These are phyloP conservation scores for Chenopodium quinoa DNA, from an alignment of 148 eudicot species.

Conservation along the genomic window DNA sequence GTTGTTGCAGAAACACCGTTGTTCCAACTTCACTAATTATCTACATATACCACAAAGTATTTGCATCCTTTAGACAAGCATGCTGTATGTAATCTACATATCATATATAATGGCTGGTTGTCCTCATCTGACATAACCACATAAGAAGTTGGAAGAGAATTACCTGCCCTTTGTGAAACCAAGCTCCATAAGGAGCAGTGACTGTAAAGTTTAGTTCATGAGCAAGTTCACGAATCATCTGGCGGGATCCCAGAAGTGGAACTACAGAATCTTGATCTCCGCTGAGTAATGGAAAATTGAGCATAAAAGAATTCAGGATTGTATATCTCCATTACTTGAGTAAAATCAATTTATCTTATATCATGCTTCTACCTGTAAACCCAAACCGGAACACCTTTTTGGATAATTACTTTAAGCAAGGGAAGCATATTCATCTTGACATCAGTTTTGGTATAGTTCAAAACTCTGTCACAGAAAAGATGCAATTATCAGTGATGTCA, in stretches of 20 bases:
- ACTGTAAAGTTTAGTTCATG: slow-evolving; percentile 49
- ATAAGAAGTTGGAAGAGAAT: neutral
- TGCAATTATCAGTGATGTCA: neutral
- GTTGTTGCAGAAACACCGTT: too few relatives aligned
- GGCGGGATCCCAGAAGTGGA: slow-evolving; percentile 86
- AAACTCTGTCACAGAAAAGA: slow-evolving; percentile 38
- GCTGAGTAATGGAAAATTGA: slow-evolving; percentile 27
- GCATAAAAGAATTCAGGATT: neutral
- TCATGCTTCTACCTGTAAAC: slow-evolving; percentile 61
- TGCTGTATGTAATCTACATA: neutral
- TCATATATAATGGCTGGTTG: neutral
- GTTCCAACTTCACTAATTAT: too few relatives aligned
- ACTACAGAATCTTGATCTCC: slow-evolving; percentile 97
- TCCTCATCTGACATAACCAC: neutral
- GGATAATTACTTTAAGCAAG: slow-evolving; percentile 62
- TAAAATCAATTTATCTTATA: neutral
- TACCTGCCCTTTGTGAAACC: slow-evolving; percentile 90
- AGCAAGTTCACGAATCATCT: slow-evolving; percentile 81
- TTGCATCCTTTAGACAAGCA: neutral
- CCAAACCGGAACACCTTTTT: slow-evolving; percentile 67
- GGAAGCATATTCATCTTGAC: slow-evolving; percentile 80
- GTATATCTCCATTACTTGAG: neutral
- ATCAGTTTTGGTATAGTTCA: slow-evolving; percentile 61
- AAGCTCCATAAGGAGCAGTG: slow-evolving; percentile 83
- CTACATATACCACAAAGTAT: too few relatives aligned